Conservation (phyloP, 2,329 filamentous ascomycete genomes). For the Epichloe elymi region DNA sequence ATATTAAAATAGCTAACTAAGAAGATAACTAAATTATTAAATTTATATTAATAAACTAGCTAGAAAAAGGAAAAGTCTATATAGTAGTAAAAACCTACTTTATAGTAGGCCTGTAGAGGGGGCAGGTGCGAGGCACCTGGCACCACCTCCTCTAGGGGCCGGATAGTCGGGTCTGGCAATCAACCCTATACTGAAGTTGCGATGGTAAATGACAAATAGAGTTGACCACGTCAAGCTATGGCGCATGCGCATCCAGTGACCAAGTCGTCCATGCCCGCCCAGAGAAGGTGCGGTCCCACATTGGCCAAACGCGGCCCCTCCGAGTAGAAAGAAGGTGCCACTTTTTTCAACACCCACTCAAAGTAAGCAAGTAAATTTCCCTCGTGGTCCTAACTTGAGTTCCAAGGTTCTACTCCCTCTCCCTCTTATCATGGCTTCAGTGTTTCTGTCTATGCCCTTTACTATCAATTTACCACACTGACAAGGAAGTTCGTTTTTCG, state of each 20-base stretch:
- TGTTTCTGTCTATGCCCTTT: background rate
- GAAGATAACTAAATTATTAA: no score
- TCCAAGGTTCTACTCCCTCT: slow-evolving; percentile 7
- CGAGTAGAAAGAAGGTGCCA: background rate
- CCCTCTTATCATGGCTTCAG: background rate
- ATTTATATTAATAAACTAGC: no score
- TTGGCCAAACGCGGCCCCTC: background rate
- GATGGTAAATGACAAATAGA: background rate
- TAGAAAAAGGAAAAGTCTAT: no score
- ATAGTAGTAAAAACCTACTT: no score
- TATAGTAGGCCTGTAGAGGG: no score
- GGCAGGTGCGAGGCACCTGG: no score
- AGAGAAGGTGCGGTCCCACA: background rate
- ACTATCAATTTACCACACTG: no score
- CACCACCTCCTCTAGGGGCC: no score
- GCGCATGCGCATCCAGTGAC: background rate
- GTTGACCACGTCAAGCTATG: slow-evolving; percentile 5
- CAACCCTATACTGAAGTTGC: background rate
- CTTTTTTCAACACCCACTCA: background rate
- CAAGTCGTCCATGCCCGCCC: background rate
- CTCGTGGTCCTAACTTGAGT: background rate
- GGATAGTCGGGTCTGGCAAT: background rate
- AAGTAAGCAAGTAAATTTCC: background rate
- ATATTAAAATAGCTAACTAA: no score
- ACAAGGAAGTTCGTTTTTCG: background rate